Percentiles rank a stretch among this genome's conserved stretches.
Evolutionary conservation across 2,329 filamentous ascomycete species (phyloP).

Genomic region (Pyricularia grisea): DNA sequence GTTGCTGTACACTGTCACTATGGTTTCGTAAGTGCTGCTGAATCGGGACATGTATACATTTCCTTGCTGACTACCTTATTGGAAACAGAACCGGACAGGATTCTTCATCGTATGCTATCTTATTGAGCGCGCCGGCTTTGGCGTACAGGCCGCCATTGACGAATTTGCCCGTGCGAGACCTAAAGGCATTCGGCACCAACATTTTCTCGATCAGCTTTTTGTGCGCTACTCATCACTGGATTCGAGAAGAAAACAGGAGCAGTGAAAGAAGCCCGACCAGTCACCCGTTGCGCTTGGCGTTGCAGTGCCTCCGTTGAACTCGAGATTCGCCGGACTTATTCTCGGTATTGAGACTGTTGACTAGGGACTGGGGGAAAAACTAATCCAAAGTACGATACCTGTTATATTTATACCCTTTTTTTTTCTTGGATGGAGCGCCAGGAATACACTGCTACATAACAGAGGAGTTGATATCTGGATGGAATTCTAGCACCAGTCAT

Average conservation of each 20-base stretch:
- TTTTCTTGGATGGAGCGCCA: background rate
- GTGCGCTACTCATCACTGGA: slow-evolving; percentile 50
- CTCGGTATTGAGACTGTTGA: background rate
- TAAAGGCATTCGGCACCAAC: slow-evolving; percentile 79
- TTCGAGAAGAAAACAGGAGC: background rate
- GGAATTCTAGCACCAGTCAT: background rate
- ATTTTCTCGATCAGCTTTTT: slow-evolving; percentile 79
- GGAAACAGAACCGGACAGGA: slow-evolving; percentile 52
- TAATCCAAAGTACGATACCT: background rate
- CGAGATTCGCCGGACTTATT: background rate
- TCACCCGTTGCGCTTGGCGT: background rate
- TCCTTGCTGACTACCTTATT: background rate
- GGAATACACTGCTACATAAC: background rate
- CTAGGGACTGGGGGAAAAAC: background rate
- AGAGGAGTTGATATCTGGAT: background rate
- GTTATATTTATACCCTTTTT: background rate
- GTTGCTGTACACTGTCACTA: slow-evolving; percentile 88
- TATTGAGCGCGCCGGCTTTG: slow-evolving; percentile 68
- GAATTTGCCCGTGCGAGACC: slow-evolving; percentile 64
- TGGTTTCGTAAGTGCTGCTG: slow-evolving; percentile 47
- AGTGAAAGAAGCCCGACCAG: background rate
- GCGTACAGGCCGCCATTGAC: slow-evolving; percentile 67
- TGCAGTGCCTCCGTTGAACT: background rate
- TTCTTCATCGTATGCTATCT: slow-evolving; percentile 87
- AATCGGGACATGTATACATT: slow-evolving; percentile 33